Base-by-base conservation (phyloP, 768 basidiomycete species). In the Pisolithus sp. region DNA sequence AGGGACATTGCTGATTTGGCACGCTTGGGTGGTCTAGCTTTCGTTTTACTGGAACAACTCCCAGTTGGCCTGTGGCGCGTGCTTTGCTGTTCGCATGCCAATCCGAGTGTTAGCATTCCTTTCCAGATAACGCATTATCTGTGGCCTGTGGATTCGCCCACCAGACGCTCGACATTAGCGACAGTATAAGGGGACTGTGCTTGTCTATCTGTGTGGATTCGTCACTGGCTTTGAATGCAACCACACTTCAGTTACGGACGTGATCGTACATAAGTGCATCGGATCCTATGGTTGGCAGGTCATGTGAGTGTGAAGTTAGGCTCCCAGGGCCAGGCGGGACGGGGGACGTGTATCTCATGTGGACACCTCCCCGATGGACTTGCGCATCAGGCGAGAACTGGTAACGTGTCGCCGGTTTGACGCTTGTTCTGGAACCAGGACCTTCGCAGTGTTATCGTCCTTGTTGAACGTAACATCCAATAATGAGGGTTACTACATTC, bases 391-490 rank as follows among this genome's bases (percentile, higher is more conserved):
- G 34, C 12, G 4, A 2, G 34, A 34, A 13, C 34, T 9, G 13
- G 18, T 41, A 26, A 48, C 9, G 23, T 17, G 64, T 26, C 26
- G 26, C 26, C 4, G 26, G 26, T 83, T 58, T 88, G 85, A n/a
- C 86, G 82, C 67, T 78, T 86, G 68, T 89, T 89, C 66, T 89
- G 86, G 63, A 88, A 88, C 87, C 86, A 89, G n/a, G 46, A 86
- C 83, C 10, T 84, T 84, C 48, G 83, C 81, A 1, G 82, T 82
- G 57, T 81, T 83, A 26, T 76, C 72, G 62, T 83, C 82, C 82
- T 82, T 83, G 26, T 46, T n/a, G 15, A 10, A 38, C 18, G 12
- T 20, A 18, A 17, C 46, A 21, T 18, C 20, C 43, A 20, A 13
- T 12, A 17, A 18, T 17, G 10, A 15, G 21, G n/a, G 18, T 31